phyloP scores from a whole-genome alignment of 805 yeast genomes.

The Candida schatavii region DNA sequence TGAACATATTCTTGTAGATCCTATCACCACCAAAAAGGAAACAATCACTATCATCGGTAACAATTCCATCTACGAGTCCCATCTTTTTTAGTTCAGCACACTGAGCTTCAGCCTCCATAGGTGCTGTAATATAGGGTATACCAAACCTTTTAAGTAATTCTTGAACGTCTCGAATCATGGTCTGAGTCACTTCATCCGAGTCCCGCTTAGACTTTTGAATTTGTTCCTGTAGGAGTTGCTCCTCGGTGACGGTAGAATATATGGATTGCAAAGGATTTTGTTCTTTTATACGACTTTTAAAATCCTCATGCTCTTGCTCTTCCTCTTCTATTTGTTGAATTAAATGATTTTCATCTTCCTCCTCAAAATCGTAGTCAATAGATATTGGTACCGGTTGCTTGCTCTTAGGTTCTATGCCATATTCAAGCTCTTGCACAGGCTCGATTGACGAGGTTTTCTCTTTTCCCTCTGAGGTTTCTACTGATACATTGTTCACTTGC shows the following conservation, averaged over 20 bases:
- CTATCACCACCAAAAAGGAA: constrained; percentile 86
- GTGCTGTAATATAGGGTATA: constrained; percentile 91
- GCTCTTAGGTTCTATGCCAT: not conserved
- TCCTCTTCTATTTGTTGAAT: constrained; percentile 65
- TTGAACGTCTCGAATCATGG: constrained; percentile 88
- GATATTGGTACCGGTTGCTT: constrained; percentile 14
- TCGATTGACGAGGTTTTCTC: constrained; percentile 8
- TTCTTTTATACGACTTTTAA: constrained; percentile 38
- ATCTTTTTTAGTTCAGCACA: constrained; percentile 77
- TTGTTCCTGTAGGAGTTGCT: constrained; percentile 54
- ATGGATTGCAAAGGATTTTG: constrained; percentile 16
- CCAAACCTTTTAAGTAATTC: constrained; percentile 86
- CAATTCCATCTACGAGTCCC: constrained; percentile 85
- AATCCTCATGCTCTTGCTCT: constrained; percentile 66
- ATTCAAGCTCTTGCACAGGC: constrained; percentile 8
- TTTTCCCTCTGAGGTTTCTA: constrained; percentile 3
- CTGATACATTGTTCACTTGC: too few relatives aligned
- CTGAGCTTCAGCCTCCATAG: constrained; percentile 99
- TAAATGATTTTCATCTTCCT: constrained; percentile 72
- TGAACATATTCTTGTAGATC: constrained; percentile 90
- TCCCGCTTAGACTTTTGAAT: constrained; percentile 72
- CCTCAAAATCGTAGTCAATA: constrained; percentile 66
- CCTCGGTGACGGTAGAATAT: constrained; percentile 41
- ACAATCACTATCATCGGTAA: constrained; percentile 97
- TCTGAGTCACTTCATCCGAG: constrained; percentile 83